Percentiles rank a stretch among this genome's conserved stretches.
Conservation (phyloP, 2,329 filamentous ascomycete genomes). For the Coniochaeta hoffmannii region DNA sequence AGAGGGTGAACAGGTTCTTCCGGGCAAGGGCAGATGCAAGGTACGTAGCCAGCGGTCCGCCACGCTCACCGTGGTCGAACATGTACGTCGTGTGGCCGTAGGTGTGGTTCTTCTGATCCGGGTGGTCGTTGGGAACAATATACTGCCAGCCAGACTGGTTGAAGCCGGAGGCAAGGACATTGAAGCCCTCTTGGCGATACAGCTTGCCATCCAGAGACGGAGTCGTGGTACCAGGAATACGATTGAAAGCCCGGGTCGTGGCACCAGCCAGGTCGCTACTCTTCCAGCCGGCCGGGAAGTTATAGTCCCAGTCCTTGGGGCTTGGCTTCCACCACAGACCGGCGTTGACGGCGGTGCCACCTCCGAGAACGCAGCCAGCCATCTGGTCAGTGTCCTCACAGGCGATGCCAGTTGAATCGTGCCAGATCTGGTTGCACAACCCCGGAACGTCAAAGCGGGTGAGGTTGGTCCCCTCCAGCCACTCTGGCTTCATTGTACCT, state of each 20-base stretch:
- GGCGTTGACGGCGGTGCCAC: constrained; percentile 59
- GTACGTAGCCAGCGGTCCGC: constrained; percentile 65
- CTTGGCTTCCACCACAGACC: constrained; percentile 64
- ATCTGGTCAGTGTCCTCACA: constrained; percentile 66
- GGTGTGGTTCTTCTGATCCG: constrained; percentile 57
- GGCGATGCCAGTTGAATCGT: constrained; percentile 53
- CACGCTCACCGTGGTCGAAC: constrained; percentile 58
- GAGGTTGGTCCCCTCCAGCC: constrained; percentile 53
- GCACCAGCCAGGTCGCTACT: constrained; percentile 52
- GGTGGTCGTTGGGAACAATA: constrained; percentile 52
- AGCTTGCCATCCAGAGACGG: constrained; percentile 60
- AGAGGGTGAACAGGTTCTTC: constrained; percentile 55
- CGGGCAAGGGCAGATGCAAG: constrained; percentile 37
- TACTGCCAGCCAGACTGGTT: constrained; percentile 53
- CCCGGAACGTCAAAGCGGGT: constrained; percentile 67
- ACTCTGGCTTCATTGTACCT: constrained; percentile 51
- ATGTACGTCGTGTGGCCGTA: constrained; percentile 61
- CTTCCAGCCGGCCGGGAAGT: constrained; percentile 68
- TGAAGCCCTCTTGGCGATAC: constrained; percentile 61
- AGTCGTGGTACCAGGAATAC: constrained; percentile 62
- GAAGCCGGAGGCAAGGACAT: constrained; percentile 54
- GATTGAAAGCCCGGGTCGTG: constrained; percentile 54
- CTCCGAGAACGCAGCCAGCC: constrained; percentile 65
- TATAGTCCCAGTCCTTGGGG: constrained; percentile 60
- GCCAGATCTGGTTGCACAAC: constrained; percentile 64